Conservation (phyloP, 371 early-diverging fungal species). For the Mortierella sp. region DNA sequence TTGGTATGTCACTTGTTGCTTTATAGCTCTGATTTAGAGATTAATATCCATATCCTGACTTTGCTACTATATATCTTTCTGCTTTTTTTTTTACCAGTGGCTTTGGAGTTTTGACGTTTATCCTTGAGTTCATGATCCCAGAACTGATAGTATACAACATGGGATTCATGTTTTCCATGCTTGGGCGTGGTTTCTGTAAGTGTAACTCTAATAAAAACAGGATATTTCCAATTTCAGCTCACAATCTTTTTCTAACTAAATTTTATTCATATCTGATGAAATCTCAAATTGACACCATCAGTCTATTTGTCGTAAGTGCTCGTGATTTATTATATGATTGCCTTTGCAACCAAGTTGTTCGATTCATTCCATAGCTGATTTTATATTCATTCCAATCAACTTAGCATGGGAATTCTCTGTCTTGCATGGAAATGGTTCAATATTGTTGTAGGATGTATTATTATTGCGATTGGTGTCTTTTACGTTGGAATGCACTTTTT, state of each 20-base stretch:
- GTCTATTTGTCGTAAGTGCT: not conserved
- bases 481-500: conserved; percentile 36
- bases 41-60: not conserved
- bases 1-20: conserved; percentile 10
- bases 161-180: conserved; percentile 46
- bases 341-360: too few relatives aligned
- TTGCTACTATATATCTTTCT: conserved; percentile 8
- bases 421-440: conserved; percentile 43
- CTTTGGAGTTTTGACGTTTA: conserved; percentile 29
- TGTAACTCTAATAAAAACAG: not conserved
- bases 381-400: not conserved
- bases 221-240: not conserved
- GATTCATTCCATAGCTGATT: not conserved
- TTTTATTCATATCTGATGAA: too few relatives aligned
- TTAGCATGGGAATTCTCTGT: conserved; percentile 28
- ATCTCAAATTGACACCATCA: too few relatives aligned
- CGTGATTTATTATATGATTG: too few relatives aligned
- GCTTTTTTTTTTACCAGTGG: not conserved
- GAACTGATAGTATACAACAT: conserved; percentile 44
- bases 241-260: not conserved
- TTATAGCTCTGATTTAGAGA: not conserved
- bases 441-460: conserved; percentile 33
- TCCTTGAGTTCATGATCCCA: conserved; percentile 39
- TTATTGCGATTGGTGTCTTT: conserved; percentile 32
- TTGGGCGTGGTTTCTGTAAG: conserved; percentile 48